phyloP scores from a whole-genome alignment of 768 basidiomycete genomes.

The Tephrocybe rancida region DNA sequence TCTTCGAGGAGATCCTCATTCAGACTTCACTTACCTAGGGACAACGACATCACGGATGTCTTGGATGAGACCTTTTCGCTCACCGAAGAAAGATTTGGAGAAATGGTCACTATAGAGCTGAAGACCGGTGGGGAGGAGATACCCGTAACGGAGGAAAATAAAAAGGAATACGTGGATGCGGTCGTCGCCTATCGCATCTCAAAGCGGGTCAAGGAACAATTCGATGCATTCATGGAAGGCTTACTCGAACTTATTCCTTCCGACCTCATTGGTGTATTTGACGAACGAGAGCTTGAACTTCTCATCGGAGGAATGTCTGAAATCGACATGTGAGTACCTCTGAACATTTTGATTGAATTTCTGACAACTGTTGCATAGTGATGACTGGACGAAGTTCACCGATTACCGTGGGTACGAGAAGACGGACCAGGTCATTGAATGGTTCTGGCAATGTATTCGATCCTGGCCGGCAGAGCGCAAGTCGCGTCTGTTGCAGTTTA shows the following conservation, averaged over 20 bases:
- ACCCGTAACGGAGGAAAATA: slow-evolving; percentile 73
- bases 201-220: slow-evolving; percentile 81
- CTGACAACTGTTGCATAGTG: slow-evolving; percentile 38
- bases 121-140: slow-evolving; percentile 61
- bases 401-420: slow-evolving; percentile 90
- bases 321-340: slow-evolving; percentile 72
- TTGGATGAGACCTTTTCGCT: slow-evolving; percentile 73
- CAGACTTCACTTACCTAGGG: slow-evolving; percentile 37
- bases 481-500: slow-evolving; percentile 85
- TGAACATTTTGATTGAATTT: neutral
- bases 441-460: slow-evolving; percentile 95
- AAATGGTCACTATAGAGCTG: slow-evolving; percentile 67
- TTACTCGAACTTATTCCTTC: slow-evolving; percentile 83
- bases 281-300: slow-evolving; percentile 87
- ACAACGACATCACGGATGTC: slow-evolving; percentile 76
- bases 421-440: slow-evolving; percentile 86
- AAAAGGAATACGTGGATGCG: slow-evolving; percentile 75
- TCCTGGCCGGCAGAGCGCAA: slow-evolving; percentile 92
- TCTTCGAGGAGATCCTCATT: neutral
- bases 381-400: slow-evolving; percentile 93
- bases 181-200: slow-evolving; percentile 86
- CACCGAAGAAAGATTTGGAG: slow-evolving; percentile 77
- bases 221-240: slow-evolving; percentile 84
- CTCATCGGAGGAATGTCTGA: slow-evolving; percentile 94
- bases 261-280: slow-evolving; percentile 87